Evolutionary conservation across 352 stramenopile genomes (phyloP).

Genomic region (Phytophthora pinifolia): DNA sequence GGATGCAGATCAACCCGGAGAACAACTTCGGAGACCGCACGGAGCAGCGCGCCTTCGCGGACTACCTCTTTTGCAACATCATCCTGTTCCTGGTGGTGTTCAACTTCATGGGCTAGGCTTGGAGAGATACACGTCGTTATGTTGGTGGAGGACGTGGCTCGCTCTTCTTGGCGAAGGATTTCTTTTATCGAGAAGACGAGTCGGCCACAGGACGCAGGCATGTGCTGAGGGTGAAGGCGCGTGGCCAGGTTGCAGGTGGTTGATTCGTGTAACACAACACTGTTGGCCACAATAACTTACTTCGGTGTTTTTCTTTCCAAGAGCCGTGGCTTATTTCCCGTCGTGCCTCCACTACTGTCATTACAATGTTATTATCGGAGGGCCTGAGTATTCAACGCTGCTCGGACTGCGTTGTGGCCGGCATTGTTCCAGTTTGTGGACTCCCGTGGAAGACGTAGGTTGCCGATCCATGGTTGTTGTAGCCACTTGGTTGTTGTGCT

Average conservation of each 20-base stretch:
- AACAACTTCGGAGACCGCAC: constrained; percentile 84
- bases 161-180: neutral
- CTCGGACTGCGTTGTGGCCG: constrained; percentile 13
- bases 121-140: too few relatives aligned
- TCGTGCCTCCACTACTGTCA: too few relatives aligned
- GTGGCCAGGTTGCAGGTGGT: too few relatives aligned
- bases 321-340: too few relatives aligned
- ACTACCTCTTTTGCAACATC: constrained; percentile 93
- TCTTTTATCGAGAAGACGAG: too few relatives aligned
- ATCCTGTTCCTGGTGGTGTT: constrained; percentile 93
- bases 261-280: too few relatives aligned
- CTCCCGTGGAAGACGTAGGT: constrained; percentile 13
- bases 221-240: too few relatives aligned
- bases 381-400: too few relatives aligned
- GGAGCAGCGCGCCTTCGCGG: constrained; percentile 86
- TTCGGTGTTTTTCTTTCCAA: too few relatives aligned
- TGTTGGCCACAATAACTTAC: too few relatives aligned
- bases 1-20: constrained; percentile 90
- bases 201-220: too few relatives aligned
- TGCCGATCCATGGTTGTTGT: neutral
- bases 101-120: constrained; percentile 92
- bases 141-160: neutral
- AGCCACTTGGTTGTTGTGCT: constrained; percentile 7
- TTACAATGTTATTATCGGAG: too few relatives aligned
- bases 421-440: constrained; percentile 14